phyloP scores from a whole-genome alignment of 2,329 filamentous ascomycete species.

The Trichocomaceae sp. region DNA sequence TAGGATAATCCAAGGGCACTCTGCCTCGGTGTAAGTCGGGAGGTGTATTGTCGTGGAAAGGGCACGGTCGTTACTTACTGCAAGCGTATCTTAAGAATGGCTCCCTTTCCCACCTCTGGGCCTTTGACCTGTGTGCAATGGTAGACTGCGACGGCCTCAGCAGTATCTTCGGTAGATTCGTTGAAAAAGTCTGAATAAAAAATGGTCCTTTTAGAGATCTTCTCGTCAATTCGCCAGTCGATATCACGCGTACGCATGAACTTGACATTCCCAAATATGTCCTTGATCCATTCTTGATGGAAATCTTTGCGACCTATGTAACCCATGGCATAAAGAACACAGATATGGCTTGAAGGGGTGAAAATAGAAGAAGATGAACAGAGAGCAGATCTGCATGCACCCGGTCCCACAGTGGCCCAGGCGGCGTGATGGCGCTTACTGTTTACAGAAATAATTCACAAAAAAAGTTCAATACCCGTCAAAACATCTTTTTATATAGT shows the following conservation, averaged over 20 bases:
- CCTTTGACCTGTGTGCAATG: not conserved
- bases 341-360: not conserved
- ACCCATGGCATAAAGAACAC: not conserved
- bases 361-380: not conserved
- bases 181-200: not conserved
- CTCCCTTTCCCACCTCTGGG: not conserved
- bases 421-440: no score
- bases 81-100: not conserved
- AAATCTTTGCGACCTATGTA: not conserved
- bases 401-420: no score
- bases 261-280: not conserved
- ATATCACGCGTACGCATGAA: not conserved
- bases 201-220: not conserved
- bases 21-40: not conserved
- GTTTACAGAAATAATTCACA: no score
- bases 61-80: not conserved
- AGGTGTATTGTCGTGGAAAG: not conserved
- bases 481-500: no score
- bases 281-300: not conserved
- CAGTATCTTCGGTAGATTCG: not conserved
- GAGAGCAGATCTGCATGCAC: no score
- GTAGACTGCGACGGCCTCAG: not conserved
- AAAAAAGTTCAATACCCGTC: no score
- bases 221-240: not conserved
- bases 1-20: not conserved